Evolutionary conservation across 345 rosid species (phyloP).

Genomic region (Tarenaya hassleriana): DNA sequence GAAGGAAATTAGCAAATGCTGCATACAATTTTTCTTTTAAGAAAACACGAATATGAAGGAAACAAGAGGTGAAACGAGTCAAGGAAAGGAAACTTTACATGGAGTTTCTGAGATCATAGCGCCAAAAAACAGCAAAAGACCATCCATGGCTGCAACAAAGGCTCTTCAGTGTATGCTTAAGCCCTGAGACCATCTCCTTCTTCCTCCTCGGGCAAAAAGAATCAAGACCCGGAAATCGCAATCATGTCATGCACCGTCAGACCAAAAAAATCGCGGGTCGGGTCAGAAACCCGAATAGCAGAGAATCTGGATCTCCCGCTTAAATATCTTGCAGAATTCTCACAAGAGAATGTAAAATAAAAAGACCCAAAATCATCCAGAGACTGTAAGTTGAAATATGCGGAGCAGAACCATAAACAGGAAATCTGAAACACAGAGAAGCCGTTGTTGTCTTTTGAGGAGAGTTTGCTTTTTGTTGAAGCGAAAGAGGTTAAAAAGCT

Average conservation of each 20-base stretch:
- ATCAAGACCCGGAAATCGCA: constrained; percentile 20
- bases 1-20: constrained; percentile 3
- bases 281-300: no score
- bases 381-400: constrained; percentile 19
- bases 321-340: no score
- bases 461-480: constrained; percentile 25
- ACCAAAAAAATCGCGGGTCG: no score
- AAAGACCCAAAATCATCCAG: constrained; percentile 24
- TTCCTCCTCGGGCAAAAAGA: no score
- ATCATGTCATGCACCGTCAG: no score
- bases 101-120: constrained; percentile 58
- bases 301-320: no score
- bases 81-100: constrained; percentile 38
- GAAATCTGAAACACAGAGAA: constrained; percentile 4
- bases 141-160: constrained; percentile 76
- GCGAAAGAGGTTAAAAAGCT: constrained; percentile 22
- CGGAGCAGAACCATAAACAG: constrained; percentile 4
- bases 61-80: background rate
- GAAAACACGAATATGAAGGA: background rate
- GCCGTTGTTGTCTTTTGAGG: background rate
- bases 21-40: background rate
- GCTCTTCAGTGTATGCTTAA: constrained; percentile 49
- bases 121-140: constrained; percentile 83
- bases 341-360: no score
- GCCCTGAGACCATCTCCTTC: constrained; percentile 33